A percentile compares a stretch with the other conserved stretches of the same genome.
phyloP scores from a whole-genome alignment of 495 filamentous ascomycete genomes.

The Darksidea phi region DNA sequence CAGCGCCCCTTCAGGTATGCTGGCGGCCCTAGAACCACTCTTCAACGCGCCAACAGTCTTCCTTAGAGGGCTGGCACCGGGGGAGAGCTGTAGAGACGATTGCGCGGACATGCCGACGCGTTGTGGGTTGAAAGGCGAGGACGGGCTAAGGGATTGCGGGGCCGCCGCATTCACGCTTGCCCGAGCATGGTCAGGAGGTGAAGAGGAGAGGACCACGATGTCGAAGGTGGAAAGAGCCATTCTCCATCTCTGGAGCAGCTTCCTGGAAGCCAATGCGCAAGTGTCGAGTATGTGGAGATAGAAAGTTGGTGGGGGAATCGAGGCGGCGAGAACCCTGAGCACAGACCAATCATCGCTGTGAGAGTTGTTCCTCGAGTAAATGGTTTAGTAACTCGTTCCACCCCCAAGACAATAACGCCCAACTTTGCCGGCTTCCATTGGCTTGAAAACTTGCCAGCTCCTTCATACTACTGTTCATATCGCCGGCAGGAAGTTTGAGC shows the following conservation, averaged over 20 bases:
- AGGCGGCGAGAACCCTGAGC: too few species aligned
- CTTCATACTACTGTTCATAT: too few species aligned
- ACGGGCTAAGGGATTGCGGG: constrained; percentile 10
- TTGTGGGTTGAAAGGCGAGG: constrained; percentile 15
- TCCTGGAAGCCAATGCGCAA: background rate
- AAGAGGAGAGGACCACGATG: constrained; percentile 36
- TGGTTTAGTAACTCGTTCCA: too few species aligned
- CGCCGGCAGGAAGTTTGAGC: too few species aligned
- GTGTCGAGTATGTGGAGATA: background rate
- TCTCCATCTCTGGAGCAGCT: background rate
- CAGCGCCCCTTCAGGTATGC: constrained; percentile 23
- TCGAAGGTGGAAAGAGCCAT: constrained; percentile 13
- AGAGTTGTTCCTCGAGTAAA: too few species aligned
- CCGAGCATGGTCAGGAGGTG: constrained; percentile 16
- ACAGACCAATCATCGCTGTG: too few species aligned
- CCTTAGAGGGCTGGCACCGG: background rate
- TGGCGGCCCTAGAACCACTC: constrained; percentile 22
- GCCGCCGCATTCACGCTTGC: background rate
- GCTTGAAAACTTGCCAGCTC: too few species aligned
- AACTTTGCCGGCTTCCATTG: too few species aligned
- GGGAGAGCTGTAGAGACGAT: constrained; percentile 19
- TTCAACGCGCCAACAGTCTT: constrained; percentile 20
- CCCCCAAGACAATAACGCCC: too few species aligned
- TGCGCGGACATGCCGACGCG: constrained; percentile 16
- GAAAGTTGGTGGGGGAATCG: too few species aligned